These are phyloP conservation scores for Chalciporus piperatus DNA, from an alignment of 768 basidiomycete species.

Conservation along the genomic window DNA sequence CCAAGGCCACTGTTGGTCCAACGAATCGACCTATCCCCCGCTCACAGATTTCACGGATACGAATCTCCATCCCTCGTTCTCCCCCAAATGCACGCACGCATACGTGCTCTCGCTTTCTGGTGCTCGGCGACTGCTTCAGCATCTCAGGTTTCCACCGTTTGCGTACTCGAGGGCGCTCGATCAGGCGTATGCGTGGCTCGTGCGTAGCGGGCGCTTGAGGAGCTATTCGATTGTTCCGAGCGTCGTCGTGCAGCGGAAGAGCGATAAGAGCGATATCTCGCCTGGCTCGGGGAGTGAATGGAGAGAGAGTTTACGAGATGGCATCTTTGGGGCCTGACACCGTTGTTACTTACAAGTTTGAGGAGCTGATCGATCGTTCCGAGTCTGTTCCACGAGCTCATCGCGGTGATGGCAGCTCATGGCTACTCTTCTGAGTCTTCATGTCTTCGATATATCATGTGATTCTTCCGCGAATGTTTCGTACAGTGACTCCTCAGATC, in stretches of 20 bases:
- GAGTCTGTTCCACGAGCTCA: too few relatives aligned
- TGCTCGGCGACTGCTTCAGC: conserved; percentile 56
- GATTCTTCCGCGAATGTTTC: too few relatives aligned
- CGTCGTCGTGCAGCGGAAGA: conserved; percentile 64
- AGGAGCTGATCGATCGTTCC: conserved; percentile 65
- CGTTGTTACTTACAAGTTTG: conserved; percentile 38
- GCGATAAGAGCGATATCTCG: conserved; percentile 53
- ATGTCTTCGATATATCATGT: too few relatives aligned
- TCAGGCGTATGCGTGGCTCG: conserved; percentile 68
- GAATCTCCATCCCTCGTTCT: conserved; percentile 53
- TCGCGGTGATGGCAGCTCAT: too few relatives aligned
- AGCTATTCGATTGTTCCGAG: conserved; percentile 68
- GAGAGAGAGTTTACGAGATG: conserved; percentile 48
- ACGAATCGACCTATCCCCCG: conserved; percentile 52
- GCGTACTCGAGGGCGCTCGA: conserved; percentile 79
- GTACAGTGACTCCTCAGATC: too few relatives aligned
- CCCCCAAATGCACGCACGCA: conserved; percentile 72
- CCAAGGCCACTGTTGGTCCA: conserved; percentile 78
- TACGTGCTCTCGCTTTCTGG: conserved; percentile 61
- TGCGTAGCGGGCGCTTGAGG: conserved; percentile 51
- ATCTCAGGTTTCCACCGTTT: conserved; percentile 62
- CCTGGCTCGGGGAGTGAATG: conserved; percentile 49
- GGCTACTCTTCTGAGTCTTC: too few relatives aligned
- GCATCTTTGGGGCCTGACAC: conserved; percentile 38
- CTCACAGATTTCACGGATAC: conserved; percentile 20